Conservation (phyloP, 2,329 filamentous ascomycete genomes). For the Saccharata proteae region DNA sequence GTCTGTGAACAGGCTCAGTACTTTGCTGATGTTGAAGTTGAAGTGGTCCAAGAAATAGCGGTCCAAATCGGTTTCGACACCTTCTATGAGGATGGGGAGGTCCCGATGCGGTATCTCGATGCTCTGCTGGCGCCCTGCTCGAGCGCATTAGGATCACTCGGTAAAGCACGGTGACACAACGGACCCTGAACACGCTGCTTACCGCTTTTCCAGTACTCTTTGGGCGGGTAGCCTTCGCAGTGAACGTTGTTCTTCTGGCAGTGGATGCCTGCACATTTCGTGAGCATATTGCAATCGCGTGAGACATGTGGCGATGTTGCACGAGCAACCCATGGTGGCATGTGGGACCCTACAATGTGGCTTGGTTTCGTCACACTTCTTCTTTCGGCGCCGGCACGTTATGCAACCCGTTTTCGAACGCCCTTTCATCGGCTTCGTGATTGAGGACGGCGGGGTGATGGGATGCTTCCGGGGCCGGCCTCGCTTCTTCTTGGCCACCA, state of each 20-base stretch:
- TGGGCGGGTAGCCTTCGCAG: constrained; percentile 81
- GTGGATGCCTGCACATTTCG: constrained; percentile 52
- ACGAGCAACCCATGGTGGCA: neutral
- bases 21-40: constrained; percentile 62
- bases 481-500: constrained; percentile 36
- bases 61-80: constrained; percentile 70
- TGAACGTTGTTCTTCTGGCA: constrained; percentile 89
- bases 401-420: constrained; percentile 47
- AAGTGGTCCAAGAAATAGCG: constrained; percentile 76
- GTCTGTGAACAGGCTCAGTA: constrained; percentile 72
- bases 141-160: constrained; percentile 5
- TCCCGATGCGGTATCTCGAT: constrained; percentile 29
- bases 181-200: constrained; percentile 60
- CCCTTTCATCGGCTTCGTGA: constrained; percentile 66
- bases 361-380: constrained; percentile 45
- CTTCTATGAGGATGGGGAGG: constrained; percentile 56
- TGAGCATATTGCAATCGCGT: neutral
- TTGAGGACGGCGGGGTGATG: constrained; percentile 43
- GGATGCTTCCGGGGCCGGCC: constrained; percentile 77
- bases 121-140: constrained; percentile 13
- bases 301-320: neutral
- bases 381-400: constrained; percentile 48
- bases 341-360: constrained; percentile 26
- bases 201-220: constrained; percentile 77
- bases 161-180: no score